Conservation (phyloP, 352 stramenopile genomes). For the Elongisporangium prolatum region DNA sequence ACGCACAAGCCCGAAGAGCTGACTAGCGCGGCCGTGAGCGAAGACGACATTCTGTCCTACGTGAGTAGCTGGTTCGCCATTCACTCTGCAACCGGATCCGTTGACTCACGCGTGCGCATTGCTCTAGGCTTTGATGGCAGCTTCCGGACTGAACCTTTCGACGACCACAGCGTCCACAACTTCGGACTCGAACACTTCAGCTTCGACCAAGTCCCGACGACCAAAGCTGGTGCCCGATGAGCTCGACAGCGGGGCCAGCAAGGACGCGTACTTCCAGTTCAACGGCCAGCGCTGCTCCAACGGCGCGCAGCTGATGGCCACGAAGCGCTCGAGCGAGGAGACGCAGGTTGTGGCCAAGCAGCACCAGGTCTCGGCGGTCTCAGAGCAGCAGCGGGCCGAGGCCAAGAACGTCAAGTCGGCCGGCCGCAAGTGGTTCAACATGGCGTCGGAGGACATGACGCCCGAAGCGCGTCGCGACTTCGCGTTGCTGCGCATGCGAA, state of each 20-base stretch:
- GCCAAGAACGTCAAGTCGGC: conserved; percentile 46
- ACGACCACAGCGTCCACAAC: conserved; percentile 6
- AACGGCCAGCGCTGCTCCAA: conserved; percentile 26
- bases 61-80: conserved; percentile 18
- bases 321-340: conserved; percentile 47
- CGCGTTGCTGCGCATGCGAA: conserved; percentile 91
- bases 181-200: conserved; percentile 1
- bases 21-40: not conserved
- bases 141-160: conserved; percentile 38
- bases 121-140: conserved; percentile 36
- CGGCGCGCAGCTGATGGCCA: conserved; percentile 31
- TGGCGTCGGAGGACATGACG: conserved; percentile 87
- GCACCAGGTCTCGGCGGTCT: conserved; percentile 31
- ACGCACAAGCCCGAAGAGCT: conserved; percentile 20
- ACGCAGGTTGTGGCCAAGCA: conserved; percentile 32
- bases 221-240: conserved; percentile 37
- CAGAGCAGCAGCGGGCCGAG: conserved; percentile 48
- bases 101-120: conserved; percentile 3
- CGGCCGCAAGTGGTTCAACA: conserved; percentile 90
- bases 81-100: not conserved
- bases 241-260: conserved; percentile 60
- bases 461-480: conserved; percentile 87
- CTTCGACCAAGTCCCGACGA: conserved; percentile 8
- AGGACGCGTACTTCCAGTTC: conserved; percentile 35
- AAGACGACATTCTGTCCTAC: conserved; percentile 47